Conservation (phyloP, 257 asterid genomes). For the Solanum arcanum region DNA sequence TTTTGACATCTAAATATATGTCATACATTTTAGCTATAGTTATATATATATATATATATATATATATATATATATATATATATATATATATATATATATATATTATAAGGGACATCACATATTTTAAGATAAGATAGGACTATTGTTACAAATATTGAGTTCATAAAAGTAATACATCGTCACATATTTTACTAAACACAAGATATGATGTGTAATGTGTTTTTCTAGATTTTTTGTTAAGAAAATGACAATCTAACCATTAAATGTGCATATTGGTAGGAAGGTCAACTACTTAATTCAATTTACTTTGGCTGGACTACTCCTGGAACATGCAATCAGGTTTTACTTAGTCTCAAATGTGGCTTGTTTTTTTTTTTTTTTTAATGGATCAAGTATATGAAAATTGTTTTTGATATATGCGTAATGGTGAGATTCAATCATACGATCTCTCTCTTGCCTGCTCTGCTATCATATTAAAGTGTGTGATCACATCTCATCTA, state of each 20-base stretch:
- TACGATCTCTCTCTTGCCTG: rapidly evolving
- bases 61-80: too few relatives aligned
- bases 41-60: too few relatives aligned
- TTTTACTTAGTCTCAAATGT: too few relatives aligned
- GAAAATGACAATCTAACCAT: background rate
- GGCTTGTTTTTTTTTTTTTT: too few relatives aligned
- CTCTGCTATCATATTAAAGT: background rate
- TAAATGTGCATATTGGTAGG: background rate
- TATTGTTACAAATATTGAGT: background rate
- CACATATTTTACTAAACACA: background rate
- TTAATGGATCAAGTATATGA: too few relatives aligned
- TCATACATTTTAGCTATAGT: background rate
- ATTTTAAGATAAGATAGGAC: background rate
- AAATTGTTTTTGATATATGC: background rate
- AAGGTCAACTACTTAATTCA: background rate
- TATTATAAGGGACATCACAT: background rate
- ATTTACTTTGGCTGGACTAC: background rate
- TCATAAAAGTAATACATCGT: background rate
- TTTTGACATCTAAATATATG: background rate
- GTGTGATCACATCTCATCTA: background rate
- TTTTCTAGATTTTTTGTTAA: background rate
- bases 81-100: too few relatives aligned
- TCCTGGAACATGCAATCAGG: background rate
- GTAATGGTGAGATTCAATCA: background rate
- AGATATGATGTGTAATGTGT: background rate